Evolutionary conservation across 1,139 yeast species (phyloP).

Genomic region (Sugiyamaella paludigena): DNA sequence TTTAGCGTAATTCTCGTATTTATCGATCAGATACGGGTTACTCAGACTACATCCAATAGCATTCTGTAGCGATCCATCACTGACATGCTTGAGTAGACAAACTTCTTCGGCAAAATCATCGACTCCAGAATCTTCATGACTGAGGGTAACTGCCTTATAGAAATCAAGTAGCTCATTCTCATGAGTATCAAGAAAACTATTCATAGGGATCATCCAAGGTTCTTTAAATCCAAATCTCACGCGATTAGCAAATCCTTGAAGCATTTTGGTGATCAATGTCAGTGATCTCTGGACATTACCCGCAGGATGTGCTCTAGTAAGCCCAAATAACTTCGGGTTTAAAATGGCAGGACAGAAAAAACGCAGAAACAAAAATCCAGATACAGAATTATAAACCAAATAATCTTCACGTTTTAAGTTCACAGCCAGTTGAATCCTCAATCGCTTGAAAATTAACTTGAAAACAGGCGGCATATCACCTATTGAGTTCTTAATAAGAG

Average conservation of each 20-base stretch:
- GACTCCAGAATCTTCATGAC: conserved; percentile 41
- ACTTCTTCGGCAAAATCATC: conserved; percentile 43
- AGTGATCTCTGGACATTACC: conserved; percentile 73
- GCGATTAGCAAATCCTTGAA: conserved; percentile 77
- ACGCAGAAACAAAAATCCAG: conserved; percentile 80
- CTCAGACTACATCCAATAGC: conserved; percentile 36
- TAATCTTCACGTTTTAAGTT: conserved; percentile 22
- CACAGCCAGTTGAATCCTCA: conserved; percentile 25
- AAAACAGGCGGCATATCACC: conserved; percentile 75
- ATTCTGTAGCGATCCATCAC: conserved; percentile 14
- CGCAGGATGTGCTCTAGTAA: conserved; percentile 67
- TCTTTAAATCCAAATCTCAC: conserved; percentile 76
- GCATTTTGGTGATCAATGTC: conserved; percentile 76
- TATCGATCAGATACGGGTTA: conserved; percentile 39
- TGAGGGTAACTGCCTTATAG: conserved; percentile 61
- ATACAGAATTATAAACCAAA: conserved; percentile 52
- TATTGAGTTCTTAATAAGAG: conserved; percentile 61
- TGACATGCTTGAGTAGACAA: conserved; percentile 9
- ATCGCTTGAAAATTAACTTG: conserved; percentile 42
- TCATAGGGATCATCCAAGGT: conserved; percentile 72
- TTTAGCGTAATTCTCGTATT: conserved; percentile 33
- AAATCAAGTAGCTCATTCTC: conserved; percentile 60
- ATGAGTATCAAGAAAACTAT: conserved; percentile 60
- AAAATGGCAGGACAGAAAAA: conserved; percentile 89
- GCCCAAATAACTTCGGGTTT: conserved; percentile 79